Evolutionary conservation across 1,284 basidiomycete genomes (phyloP), one percentile per base, ranked within the genome.

Genomic region (Cutaneotrichosporon sp.): DNA sequence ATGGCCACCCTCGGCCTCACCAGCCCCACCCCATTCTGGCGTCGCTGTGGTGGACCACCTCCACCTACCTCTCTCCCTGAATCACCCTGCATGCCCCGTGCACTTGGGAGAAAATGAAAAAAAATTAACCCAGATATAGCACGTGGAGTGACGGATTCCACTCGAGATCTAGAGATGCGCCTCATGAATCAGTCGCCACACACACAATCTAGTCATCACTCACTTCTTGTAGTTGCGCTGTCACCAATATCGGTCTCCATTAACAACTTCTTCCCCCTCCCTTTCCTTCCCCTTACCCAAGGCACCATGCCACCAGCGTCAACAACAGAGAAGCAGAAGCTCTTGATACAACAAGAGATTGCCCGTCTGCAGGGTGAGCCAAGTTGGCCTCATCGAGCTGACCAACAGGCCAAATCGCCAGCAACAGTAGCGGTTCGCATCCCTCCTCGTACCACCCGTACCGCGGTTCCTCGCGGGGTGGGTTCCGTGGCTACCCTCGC

Each of bases 301-400:
- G 1, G 29, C 29, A 54, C n/a, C 27, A 66, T 66, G 64, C 64
- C 61, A 13, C 10, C 52, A 27, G 2, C 20, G 4, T 42, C 65
- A 10, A 65, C 67, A 16, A 59, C 70, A n/a, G 74, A 79, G 50
- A 68, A 63, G 56, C 75, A 77, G 47, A 79, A 77, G 57, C 55
- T 73, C 6, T 66, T 76, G 7, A 62, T 80, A 0, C 72, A 79
- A 60, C 73, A 74, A 33, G 78, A 80, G 59, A 80, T 80, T 27
- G 79, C 79, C 25, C 33, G 51, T 13, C 34, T 53, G 14, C 51
- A 53, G 34, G 51, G 51, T 53, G 11, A 25, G 50, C 11, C 9
- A 22, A 11, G 22, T 5, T n/a, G n/a, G n/a, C n/a, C n/a, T n/a
- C n/a, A 27, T 31, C 31, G 18, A 52, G 45, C 58, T 55, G 18